Percentiles rank a stretch among this genome's conserved stretches.
Evolutionary conservation across 2,329 filamentous ascomycete species (phyloP).

Genomic region (Blastomyces silverae): DNA sequence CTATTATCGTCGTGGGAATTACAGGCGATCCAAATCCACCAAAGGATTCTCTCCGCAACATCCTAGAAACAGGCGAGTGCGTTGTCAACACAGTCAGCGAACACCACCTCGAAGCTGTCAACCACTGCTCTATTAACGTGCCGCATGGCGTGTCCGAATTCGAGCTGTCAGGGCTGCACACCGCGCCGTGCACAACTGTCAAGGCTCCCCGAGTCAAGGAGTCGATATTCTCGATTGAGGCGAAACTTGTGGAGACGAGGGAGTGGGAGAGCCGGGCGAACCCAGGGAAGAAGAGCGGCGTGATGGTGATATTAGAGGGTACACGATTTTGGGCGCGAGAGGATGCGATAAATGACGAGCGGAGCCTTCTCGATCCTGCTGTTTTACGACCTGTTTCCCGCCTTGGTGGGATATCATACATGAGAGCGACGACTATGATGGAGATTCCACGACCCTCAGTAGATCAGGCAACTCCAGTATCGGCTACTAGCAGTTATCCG

Average conservation of each 20-base stretch:
- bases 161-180: slow-evolving; percentile 68
- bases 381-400: slow-evolving; percentile 69
- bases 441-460: slow-evolving; percentile 55
- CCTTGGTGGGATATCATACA: slow-evolving; percentile 81
- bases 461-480: not conserved
- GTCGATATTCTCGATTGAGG: slow-evolving; percentile 76
- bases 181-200: slow-evolving; percentile 59
- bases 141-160: slow-evolving; percentile 74
- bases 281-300: slow-evolving; percentile 67
- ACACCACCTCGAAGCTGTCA: slow-evolving; percentile 79
- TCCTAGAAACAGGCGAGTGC: slow-evolving; percentile 66
- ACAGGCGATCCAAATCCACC: slow-evolving; percentile 51
- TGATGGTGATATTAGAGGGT: slow-evolving; percentile 72
- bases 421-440: slow-evolving; percentile 58
- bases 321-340: slow-evolving; percentile 82
- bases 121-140: slow-evolving; percentile 69
- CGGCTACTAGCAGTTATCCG: not conserved
- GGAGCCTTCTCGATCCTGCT: slow-evolving; percentile 65
- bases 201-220: slow-evolving; percentile 68
- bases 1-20: slow-evolving; percentile 65
- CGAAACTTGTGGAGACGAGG: slow-evolving; percentile 62
- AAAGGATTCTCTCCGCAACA: slow-evolving; percentile 74
- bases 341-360: slow-evolving; percentile 75
- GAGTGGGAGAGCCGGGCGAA: slow-evolving; percentile 69
- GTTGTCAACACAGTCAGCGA: slow-evolving; percentile 84